Evolutionary conservation across 2,329 filamentous ascomycete genomes (phyloP).

Genomic region (Talaromyces sp.): DNA sequence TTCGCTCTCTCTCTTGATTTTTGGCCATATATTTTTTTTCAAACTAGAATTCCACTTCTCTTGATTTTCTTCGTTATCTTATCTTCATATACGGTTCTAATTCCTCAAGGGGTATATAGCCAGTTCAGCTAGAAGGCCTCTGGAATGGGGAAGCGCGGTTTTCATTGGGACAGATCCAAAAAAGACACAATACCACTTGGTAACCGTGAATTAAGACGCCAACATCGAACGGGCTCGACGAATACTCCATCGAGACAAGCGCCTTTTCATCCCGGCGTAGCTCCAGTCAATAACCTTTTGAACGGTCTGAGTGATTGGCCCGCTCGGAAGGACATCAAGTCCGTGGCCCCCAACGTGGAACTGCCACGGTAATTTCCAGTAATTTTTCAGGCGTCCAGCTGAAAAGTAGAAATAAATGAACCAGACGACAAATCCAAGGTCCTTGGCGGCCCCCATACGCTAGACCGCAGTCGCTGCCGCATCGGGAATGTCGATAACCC

Average conservation of each 20-base stretch:
- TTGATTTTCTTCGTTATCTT: too few species aligned
- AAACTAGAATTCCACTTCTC: too few species aligned
- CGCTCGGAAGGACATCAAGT: conserved; percentile 1
- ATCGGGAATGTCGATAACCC: conserved; percentile 1
- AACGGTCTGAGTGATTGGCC: conserved; percentile 12
- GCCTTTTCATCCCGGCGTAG: background rate
- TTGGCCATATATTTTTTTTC: too few species aligned
- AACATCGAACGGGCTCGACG: background rate
- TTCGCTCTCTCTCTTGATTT: too few species aligned
- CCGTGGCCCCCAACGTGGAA: conserved; percentile 11
- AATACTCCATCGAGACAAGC: background rate
- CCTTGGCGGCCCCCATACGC: conserved; percentile 9
- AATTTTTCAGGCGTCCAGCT: conserved; percentile 14
- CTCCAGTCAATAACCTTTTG: conserved; percentile 17
- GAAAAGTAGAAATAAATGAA: background rate
- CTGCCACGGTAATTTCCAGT: background rate
- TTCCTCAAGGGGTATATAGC: too few species aligned
- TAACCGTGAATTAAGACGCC: too few species aligned
- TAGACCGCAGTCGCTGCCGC: background rate
- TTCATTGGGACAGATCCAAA: too few species aligned
- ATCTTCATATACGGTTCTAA: too few species aligned
- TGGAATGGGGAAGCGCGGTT: too few species aligned
- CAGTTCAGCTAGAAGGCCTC: too few species aligned
- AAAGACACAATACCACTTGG: too few species aligned
- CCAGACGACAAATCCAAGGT: background rate